Conservation (phyloP, 2,329 filamentous ascomycete species). For the Trichoderma simmonsii region DNA sequence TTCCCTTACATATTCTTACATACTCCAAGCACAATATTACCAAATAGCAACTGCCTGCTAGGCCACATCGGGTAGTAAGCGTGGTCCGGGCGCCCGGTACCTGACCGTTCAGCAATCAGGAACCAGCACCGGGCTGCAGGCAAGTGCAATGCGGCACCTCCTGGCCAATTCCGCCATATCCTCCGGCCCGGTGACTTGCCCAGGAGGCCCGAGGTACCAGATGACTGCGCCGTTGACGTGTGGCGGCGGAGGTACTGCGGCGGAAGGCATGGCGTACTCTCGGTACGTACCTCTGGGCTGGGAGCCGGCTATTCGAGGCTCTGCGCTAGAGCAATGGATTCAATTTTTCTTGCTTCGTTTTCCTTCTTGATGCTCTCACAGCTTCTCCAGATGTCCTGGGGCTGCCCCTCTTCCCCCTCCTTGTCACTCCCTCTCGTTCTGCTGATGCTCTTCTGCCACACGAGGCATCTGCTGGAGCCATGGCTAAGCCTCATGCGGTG, state of each 20-base stretch:
- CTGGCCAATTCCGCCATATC: conserved; percentile 12
- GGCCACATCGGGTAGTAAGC: conserved; percentile 29
- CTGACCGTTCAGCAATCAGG: conserved; percentile 32
- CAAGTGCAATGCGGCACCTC: conserved; percentile 16
- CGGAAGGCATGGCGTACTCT: background rate
- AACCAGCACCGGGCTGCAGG: conserved; percentile 24
- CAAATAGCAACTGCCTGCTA: conserved; percentile 32
- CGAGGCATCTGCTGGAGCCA: background rate
- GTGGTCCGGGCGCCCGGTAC: conserved; percentile 32
- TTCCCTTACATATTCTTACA: conserved; percentile 20
- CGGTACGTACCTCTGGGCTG: conserved; percentile 12
- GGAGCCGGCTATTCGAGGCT: conserved; percentile 36
- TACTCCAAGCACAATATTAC: conserved; percentile 29
- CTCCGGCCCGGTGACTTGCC: conserved; percentile 6
- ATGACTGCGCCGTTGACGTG: background rate
- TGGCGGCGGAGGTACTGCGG: background rate
- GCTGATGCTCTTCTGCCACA: background rate
- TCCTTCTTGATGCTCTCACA: conserved; percentile 19
- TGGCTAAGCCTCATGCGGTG: conserved; percentile 9
- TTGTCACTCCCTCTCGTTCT: background rate
- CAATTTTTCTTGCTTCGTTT: conserved; percentile 9
- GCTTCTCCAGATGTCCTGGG: conserved; percentile 10
- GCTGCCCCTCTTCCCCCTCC: background rate
- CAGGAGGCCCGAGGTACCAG: background rate
- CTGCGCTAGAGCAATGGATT: conserved; percentile 20